Conservation (phyloP, 1,284 basidiomycete genomes). For the Dichomitus squalens region DNA sequence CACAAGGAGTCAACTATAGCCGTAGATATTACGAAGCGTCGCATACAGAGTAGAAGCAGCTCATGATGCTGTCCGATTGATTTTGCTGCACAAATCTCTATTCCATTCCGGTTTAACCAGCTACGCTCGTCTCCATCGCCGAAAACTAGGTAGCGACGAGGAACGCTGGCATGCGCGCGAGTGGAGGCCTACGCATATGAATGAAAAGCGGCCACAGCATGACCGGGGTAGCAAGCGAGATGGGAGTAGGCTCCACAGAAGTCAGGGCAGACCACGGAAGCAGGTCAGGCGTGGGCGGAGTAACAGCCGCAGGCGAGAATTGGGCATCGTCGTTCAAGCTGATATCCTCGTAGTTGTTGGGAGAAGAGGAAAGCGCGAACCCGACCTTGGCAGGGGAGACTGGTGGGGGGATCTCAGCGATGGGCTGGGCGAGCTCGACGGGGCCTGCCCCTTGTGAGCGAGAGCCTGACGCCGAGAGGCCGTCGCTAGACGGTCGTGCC, state of each 20-base stretch:
- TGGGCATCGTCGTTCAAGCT: not conserved
- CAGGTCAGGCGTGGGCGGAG: conserved; percentile 4
- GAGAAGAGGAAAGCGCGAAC: no score
- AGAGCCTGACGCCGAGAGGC: not conserved
- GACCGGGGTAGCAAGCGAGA: conserved; percentile 6
- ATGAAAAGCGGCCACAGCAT: not conserved
- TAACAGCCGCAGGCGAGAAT: not conserved
- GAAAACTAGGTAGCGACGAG: no score
- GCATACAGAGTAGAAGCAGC: no score
- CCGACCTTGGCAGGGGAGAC: no score
- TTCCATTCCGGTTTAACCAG: no score
- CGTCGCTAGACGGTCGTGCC: not conserved
- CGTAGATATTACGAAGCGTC: no score
- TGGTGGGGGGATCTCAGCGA: no score
- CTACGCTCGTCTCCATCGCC: no score
- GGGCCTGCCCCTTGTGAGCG: not conserved
- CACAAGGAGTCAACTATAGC: no score
- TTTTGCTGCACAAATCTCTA: no score
- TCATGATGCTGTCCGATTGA: no score
- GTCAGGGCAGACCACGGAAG: not conserved
- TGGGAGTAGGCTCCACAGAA: conserved; percentile 9
- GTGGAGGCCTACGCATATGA: not conserved
- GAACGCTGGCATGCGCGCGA: not conserved
- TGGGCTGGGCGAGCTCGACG: not conserved
- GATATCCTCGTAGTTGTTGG: no score